Conservation (phyloP, 2,329 filamentous ascomycete species). For the Stagonosporopsis vannaccii region DNA sequence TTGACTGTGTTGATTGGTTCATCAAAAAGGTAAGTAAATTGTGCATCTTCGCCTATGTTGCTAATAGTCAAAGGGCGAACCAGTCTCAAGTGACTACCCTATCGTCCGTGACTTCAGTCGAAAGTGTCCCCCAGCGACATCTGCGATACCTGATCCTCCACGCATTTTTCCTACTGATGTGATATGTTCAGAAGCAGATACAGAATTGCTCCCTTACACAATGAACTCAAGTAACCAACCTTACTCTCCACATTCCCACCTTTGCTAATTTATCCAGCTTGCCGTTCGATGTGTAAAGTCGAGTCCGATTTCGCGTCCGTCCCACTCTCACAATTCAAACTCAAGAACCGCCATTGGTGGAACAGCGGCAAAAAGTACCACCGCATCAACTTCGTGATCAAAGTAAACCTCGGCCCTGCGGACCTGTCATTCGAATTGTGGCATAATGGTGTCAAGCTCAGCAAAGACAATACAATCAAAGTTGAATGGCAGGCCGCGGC, state of each 20-base stretch:
- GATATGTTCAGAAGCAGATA: constrained; percentile 26
- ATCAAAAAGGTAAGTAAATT: constrained; percentile 30
- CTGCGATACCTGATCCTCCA: constrained; percentile 18
- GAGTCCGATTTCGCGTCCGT: constrained; percentile 13
- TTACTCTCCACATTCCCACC: no score
- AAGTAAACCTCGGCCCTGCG: constrained; percentile 50
- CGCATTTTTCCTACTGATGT: constrained; percentile 36
- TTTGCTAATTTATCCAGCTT: constrained; percentile 24
- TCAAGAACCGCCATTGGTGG: constrained; percentile 28
- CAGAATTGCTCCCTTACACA: constrained; percentile 1
- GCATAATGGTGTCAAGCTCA: constrained; percentile 47
- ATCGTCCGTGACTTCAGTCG: constrained; percentile 30
- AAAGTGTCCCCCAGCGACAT: constrained; percentile 30
- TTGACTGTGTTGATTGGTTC: constrained; percentile 49
- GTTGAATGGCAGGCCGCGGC: constrained; percentile 43
- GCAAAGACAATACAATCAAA: constrained; percentile 44
- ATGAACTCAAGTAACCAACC: constrained; percentile 1
- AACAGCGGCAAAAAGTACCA: constrained; percentile 35
- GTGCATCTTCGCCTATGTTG: no score
- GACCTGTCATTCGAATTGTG: constrained; percentile 51
- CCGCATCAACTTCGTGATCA: constrained; percentile 45
- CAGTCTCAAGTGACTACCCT: constrained; percentile 26
- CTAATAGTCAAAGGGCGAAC: constrained; percentile 19
- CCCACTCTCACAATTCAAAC: constrained; percentile 19
- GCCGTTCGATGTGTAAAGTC: constrained; percentile 48